Conservation (phyloP, 345 rosid species). For the Cochlearia excelsa region DNA sequence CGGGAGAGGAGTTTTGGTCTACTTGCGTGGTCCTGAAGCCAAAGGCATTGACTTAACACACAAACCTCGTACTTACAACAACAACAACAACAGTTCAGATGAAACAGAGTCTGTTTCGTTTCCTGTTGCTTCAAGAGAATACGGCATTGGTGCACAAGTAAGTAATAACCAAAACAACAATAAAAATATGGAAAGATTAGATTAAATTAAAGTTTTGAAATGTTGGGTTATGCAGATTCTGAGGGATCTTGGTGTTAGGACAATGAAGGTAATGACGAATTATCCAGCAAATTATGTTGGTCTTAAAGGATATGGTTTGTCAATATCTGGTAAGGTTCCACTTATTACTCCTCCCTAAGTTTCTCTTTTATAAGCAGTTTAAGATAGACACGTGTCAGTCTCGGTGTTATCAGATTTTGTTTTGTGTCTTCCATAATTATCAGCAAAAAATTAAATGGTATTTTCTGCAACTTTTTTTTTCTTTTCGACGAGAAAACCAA, state of each 20-base stretch:
- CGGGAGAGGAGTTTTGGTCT: slow-evolving; percentile 75
- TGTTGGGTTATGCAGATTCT: slow-evolving; percentile 50
- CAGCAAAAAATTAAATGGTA: no score
- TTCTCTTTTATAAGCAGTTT: no score
- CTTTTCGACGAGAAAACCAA: no score
- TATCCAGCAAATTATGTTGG: slow-evolving; percentile 52
- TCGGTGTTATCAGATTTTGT: no score
- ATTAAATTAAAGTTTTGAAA: background rate
- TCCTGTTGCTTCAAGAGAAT: slow-evolving; percentile 82
- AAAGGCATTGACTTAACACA: slow-evolving; percentile 86
- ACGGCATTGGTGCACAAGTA: slow-evolving; percentile 94
- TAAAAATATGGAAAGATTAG: background rate
- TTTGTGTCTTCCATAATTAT: no score
- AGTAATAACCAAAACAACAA: background rate
- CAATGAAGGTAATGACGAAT: slow-evolving; percentile 84
- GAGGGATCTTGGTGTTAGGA: slow-evolving; percentile 71
- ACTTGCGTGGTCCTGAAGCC: slow-evolving; percentile 91
- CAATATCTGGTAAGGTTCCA: slow-evolving; percentile 37
- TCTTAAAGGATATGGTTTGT: slow-evolving; percentile 40
- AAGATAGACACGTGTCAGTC: no score
- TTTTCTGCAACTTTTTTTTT: no score
- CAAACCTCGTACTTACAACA: slow-evolving; percentile 70
- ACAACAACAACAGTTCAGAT: slow-evolving; percentile 55
- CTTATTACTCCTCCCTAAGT: slow-evolving; percentile 25
- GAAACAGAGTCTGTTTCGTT: slow-evolving; percentile 65